A percentile compares a stretch with the other conserved stretches of the same genome.
Evolutionary conservation across 768 basidiomycete genomes (phyloP).

Genomic region (Mrakia gelida): DNA sequence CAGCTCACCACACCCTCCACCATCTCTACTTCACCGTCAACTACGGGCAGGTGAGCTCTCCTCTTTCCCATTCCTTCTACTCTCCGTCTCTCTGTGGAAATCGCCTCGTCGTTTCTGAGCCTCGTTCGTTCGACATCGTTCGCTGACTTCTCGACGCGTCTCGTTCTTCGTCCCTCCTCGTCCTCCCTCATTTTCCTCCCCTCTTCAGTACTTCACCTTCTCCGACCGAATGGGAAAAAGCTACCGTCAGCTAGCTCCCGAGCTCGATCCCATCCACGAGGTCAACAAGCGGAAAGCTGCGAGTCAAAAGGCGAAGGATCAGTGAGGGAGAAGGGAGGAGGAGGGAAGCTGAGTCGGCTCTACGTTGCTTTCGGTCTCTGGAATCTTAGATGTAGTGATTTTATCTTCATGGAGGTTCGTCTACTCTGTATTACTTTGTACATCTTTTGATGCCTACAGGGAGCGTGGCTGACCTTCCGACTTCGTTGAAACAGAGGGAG

Average conservation of each 20-base stretch:
- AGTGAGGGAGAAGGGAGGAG: too few species aligned
- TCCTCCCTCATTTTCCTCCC: not conserved
- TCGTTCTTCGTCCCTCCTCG: too few species aligned
- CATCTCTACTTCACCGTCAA: slow-evolving; percentile 47
- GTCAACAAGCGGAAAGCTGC: not conserved
- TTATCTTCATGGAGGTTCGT: too few species aligned
- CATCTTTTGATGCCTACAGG: too few species aligned
- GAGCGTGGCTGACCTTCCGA: too few species aligned
- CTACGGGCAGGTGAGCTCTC: not conserved
- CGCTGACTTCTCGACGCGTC: too few species aligned
- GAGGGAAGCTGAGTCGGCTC: too few species aligned
- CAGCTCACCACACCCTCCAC: slow-evolving; percentile 94
- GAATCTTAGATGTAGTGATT: too few species aligned
- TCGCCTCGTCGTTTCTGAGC: not conserved
- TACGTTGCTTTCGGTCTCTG: too few species aligned
- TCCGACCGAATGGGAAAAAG: not conserved
- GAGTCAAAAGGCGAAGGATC: not conserved
- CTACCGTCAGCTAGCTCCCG: not conserved
- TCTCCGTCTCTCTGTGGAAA: not conserved
- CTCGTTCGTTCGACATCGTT: not conserved
- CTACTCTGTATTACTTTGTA: too few species aligned
- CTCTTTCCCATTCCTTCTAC: not conserved
- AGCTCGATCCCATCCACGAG: not conserved
- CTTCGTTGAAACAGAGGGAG: too few species aligned
- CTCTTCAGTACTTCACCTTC: not conserved